phyloP scores from a whole-genome alignment of 805 yeast genomes.

The Dipodascopsis uninucleata region DNA sequence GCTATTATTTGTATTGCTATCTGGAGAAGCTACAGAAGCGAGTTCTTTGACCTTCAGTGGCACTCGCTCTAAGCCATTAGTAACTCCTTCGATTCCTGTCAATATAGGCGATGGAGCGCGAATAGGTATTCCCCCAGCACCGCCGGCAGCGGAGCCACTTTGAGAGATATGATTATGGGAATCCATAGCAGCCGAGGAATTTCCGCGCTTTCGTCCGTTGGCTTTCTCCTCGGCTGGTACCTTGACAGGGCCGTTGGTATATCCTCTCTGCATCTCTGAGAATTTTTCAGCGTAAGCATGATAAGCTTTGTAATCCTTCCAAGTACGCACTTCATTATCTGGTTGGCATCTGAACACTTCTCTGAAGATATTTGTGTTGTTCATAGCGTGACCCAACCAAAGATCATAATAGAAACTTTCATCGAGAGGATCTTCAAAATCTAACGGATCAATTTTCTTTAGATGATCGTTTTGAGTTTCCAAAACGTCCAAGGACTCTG shows the following conservation, averaged over 20 bases:
- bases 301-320: conserved; percentile 74
- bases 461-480: conserved; percentile 41
- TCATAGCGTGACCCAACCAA: conserved; percentile 78
- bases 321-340: conserved; percentile 80
- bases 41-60: too few species aligned
- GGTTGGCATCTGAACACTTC: conserved; percentile 92
- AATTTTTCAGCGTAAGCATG: conserved; percentile 36
- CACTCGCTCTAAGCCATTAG: too few species aligned
- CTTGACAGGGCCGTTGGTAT: too few species aligned
- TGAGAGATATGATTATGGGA: too few species aligned
- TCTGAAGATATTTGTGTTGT: conserved; percentile 78
- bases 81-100: too few species aligned
- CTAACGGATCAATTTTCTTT: conserved; percentile 76
- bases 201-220: too few species aligned
- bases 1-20: too few species aligned
- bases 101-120: too few species aligned
- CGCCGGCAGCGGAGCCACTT: background rate
- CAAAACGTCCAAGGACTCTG: conserved; percentile 45
- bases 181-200: too few species aligned
- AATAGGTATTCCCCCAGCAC: background rate
- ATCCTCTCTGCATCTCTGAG: conserved; percentile 24
- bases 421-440: conserved; percentile 80
- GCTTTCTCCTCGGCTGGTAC: background rate
- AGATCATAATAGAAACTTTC: conserved; percentile 79
- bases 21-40: too few species aligned